phyloP scores from a whole-genome alignment of 2,329 filamentous ascomycete genomes.

The Neofusicoccum kwambonambiense region DNA sequence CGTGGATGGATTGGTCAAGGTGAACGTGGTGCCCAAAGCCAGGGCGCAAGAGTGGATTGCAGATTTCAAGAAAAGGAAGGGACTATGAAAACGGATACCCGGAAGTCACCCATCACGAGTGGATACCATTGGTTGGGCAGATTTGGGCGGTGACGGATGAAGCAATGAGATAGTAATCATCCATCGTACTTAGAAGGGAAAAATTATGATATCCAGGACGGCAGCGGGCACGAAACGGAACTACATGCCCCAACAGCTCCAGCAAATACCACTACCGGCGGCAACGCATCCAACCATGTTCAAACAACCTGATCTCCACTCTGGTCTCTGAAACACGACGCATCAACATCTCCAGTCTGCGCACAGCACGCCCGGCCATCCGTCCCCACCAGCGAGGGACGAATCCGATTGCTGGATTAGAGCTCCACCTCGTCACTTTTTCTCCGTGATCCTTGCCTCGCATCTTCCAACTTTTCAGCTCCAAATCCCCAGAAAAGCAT shows the following conservation, averaged over 20 bases:
- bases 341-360: constrained; percentile 1
- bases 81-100: constrained; percentile 1
- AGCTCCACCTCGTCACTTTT: constrained; percentile 10
- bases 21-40: constrained; percentile 76
- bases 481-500: not conserved
- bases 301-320: not conserved
- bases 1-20: constrained; percentile 77
- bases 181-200: not conserved
- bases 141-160: not conserved
- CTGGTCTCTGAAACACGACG: not conserved
- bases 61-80: constrained; percentile 76
- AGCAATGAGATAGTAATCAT: not conserved
- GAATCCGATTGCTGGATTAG: constrained; percentile 8
- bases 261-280: not conserved
- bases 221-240: not conserved
- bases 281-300: not conserved
- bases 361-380: not conserved
- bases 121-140: no score
- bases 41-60: constrained; percentile 74
- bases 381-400: not conserved
- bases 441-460: constrained; percentile 2
- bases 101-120: not conserved
- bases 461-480: not conserved
- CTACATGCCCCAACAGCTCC: not conserved
- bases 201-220: not conserved